Evolutionary conservation across 441 rosid species (phyloP).

Genomic region (Gossypium schwendimanii): DNA sequence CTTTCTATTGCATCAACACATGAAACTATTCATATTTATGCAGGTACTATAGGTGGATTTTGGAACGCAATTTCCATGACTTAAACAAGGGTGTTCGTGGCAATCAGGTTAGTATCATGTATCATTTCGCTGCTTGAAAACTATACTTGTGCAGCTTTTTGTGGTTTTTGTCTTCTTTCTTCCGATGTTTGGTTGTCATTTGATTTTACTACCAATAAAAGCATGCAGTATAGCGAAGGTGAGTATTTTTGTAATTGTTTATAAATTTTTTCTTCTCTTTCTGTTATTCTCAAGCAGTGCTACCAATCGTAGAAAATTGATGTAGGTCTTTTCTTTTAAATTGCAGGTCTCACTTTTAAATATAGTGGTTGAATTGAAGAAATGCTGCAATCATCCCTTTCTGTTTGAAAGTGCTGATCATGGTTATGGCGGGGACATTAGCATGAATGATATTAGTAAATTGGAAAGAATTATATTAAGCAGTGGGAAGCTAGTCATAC

Average conservation of each 20-base stretch:
- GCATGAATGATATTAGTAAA: constrained; percentile 63
- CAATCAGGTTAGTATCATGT: constrained; percentile 61
- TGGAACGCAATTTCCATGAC: constrained; percentile 98
- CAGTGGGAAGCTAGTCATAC: constrained; percentile 96
- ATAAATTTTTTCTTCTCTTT: constrained; percentile 11
- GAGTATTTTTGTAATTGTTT: neutral
- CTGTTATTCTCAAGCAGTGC: neutral
- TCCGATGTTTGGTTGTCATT: neutral
- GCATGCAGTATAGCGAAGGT: neutral
- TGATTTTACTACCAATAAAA: neutral
- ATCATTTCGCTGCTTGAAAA: constrained; percentile 10
- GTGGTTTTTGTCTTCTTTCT: neutral
- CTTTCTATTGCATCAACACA: neutral
- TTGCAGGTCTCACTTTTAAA: constrained; percentile 94
- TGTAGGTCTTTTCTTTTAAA: constrained; percentile 13
- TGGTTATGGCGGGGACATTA: constrained; percentile 87
- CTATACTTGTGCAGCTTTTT: neutral
- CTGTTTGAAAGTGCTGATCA: constrained; percentile 99
- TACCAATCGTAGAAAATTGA: constrained; percentile 14
- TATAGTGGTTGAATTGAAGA: constrained; percentile 98
- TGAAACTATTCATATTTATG: constrained; percentile 12
- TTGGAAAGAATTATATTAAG: constrained; percentile 88
- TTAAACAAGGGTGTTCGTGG: constrained; percentile 99
- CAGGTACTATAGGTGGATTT: constrained; percentile 99
- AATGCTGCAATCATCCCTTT: constrained; percentile 99